Evolutionary conservation across 306 rosid species (phyloP).

Genomic region (Sphenostylis stenocarpa): DNA sequence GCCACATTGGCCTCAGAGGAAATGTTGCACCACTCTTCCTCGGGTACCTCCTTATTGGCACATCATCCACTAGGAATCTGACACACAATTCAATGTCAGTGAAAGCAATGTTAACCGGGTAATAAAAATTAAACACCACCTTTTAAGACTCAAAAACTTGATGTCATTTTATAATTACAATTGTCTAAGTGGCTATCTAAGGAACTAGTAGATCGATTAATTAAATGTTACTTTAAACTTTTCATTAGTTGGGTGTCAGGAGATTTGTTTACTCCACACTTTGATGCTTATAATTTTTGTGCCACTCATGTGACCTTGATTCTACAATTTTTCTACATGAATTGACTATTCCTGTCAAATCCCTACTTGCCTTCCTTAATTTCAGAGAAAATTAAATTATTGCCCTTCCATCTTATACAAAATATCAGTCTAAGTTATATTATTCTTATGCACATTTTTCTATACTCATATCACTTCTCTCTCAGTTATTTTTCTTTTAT

Average conservation of each 20-base stretch:
- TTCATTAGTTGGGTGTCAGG: slow-evolving; percentile 1
- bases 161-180: slow-evolving; percentile 2
- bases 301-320: slow-evolving; percentile 36
- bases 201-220: slow-evolving; percentile 2
- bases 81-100: slow-evolving; percentile 22
- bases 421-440: not conserved
- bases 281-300: slow-evolving; percentile 26
- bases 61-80: slow-evolving; percentile 95
- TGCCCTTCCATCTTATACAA: slow-evolving; percentile 23
- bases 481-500: not conserved
- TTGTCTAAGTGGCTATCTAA: not conserved
- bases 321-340: not conserved
- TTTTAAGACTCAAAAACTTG: not conserved
- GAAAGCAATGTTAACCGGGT: not conserved
- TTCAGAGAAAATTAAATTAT: slow-evolving; percentile 29
- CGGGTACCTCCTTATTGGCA: slow-evolving; percentile 88
- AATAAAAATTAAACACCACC: not conserved
- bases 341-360: slow-evolving; percentile 24
- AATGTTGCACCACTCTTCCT: slow-evolving; percentile 74
- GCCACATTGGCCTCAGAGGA: slow-evolving; percentile 97
- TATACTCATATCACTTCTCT: not conserved
- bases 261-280: slow-evolving; percentile 41
- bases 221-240: slow-evolving; percentile 32
- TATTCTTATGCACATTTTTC: not conserved
- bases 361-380: slow-evolving; percentile 20